Evolutionary conservation across 768 basidiomycete species (phyloP).

Genomic region (Suillus decipiens): DNA sequence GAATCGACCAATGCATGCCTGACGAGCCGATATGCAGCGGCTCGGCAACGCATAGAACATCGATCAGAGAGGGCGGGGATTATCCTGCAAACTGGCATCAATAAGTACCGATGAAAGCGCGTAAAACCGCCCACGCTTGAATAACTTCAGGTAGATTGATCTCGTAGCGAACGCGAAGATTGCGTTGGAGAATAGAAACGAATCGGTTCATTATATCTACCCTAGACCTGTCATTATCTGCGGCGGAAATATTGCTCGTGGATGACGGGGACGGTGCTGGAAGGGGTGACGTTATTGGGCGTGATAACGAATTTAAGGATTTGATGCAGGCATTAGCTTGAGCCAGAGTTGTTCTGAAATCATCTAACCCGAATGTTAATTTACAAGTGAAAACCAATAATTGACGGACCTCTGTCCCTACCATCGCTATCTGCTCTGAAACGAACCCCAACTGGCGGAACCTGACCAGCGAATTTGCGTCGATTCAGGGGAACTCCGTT

Average conservation of each 20-base stretch:
- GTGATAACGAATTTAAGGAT: constrained; percentile 50
- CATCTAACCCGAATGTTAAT: constrained; percentile 44
- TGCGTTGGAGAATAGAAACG: constrained; percentile 64
- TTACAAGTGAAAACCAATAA: background rate
- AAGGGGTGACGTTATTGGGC: constrained; percentile 34
- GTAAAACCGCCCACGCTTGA: constrained; percentile 58
- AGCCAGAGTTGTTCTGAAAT: constrained; percentile 71
- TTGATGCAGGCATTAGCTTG: constrained; percentile 62
- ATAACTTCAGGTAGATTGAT: constrained; percentile 68
- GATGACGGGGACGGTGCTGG: constrained; percentile 41
- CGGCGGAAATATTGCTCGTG: constrained; percentile 17
- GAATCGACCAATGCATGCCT: constrained; percentile 76
- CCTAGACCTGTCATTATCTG: constrained; percentile 53
- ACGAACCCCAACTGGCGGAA: constrained; percentile 29
- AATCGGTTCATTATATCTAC: constrained; percentile 67
- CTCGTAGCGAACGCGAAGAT: constrained; percentile 76
- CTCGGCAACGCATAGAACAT: constrained; percentile 70
- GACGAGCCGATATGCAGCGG: constrained; percentile 82
- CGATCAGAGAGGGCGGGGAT: constrained; percentile 77
- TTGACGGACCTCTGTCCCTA: constrained; percentile 35
- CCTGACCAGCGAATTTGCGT: constrained; percentile 37
- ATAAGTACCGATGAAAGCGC: constrained; percentile 7
- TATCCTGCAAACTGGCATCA: constrained; percentile 51
- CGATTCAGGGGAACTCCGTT: constrained; percentile 27
- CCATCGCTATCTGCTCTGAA: constrained; percentile 36